Base-by-base conservation (phyloP, 805 yeast species). In the Sporopachydermia lactativora region DNA sequence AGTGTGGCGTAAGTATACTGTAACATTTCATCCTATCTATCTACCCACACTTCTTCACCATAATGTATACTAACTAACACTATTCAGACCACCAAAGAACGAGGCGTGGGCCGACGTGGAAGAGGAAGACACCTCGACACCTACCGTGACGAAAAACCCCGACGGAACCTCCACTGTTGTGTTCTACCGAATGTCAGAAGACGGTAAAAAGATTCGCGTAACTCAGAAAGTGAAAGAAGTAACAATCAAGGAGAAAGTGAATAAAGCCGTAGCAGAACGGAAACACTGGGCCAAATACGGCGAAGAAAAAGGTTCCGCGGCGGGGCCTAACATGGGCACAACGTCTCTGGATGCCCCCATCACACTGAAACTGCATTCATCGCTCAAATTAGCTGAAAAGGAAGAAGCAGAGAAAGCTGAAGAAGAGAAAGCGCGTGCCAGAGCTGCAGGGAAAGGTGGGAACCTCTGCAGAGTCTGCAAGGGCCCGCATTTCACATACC, bases 81-180 rank as follows among this genome's bases (percentile, higher is more conserved):
- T 24, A 24, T 24, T 24, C n/a, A 24, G 31, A 24, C 31, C 8
- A 24, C 31, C 37, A 36, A 39, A 51, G 15, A 19, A 46, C 28
- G 17, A 46, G 5, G 47, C 76, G 42, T 78, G 85, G 85, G 85
- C 84, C 17, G 85, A 75, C 47, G 81, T 72, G 44, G 77, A 72
- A 53, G 85, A 79, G 50, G 80, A 79, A 46, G 57, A 50, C 17
- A 60, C 53, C 34, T 55, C 46, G 34, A 68, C 78, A 37, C 81
- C 95, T 41, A 80, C 77, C 57, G 71, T 84, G 52, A 81, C 76
- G 41, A 71, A 71, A 37, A 85, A 86, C 57, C 66, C 76, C 31
- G 96, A 88, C 56, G 96, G 95, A 42, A 81, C 96, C 45, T 85
- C 82, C 62, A 84, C 95, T 5, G 77, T 89, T 41, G 71, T 86